Evolutionary conservation across 257 asterid species (phyloP).

Genomic region (Solanum sejunctum): DNA sequence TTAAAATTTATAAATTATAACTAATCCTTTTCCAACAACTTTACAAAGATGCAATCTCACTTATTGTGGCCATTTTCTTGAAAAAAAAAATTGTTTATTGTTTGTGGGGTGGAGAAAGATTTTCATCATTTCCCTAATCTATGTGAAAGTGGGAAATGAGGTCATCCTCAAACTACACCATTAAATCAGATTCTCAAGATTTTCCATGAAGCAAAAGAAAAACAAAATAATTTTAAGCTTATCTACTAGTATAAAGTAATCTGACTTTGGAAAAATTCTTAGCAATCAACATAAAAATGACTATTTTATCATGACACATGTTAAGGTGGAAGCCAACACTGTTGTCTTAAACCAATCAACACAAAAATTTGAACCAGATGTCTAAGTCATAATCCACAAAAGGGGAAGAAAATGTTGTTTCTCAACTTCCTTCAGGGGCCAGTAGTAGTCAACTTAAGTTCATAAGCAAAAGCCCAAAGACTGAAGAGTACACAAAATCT

Average conservation of each 20-base stretch:
- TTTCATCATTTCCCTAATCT: not conserved
- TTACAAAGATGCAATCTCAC: not conserved
- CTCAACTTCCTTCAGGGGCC: not conserved
- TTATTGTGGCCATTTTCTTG: conserved; percentile 7
- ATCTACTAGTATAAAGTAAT: not conserved
- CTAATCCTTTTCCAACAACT: not conserved
- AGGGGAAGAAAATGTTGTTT: not conserved
- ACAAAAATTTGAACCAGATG: not conserved
- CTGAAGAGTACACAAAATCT: not conserved
- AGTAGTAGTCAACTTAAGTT: not conserved
- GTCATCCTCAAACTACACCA: conserved; percentile 16
- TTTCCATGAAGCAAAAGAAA: conserved; percentile 4
- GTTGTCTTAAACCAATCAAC: not conserved
- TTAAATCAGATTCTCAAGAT: conserved; percentile 10
- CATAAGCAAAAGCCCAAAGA: too few relatives aligned
- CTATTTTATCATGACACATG: not conserved
- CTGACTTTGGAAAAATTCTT: not conserved
- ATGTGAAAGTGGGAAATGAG: conserved; percentile 5
- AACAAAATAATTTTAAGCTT: not conserved
- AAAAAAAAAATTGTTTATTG: not conserved
- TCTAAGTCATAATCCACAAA: not conserved
- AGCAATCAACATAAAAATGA: not conserved
- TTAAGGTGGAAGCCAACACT: not conserved
- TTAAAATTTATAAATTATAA: not conserved
- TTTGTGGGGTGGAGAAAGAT: not conserved